phyloP scores from a whole-genome alignment of 1,139 yeast genomes.

The Taphrina confusa region DNA sequence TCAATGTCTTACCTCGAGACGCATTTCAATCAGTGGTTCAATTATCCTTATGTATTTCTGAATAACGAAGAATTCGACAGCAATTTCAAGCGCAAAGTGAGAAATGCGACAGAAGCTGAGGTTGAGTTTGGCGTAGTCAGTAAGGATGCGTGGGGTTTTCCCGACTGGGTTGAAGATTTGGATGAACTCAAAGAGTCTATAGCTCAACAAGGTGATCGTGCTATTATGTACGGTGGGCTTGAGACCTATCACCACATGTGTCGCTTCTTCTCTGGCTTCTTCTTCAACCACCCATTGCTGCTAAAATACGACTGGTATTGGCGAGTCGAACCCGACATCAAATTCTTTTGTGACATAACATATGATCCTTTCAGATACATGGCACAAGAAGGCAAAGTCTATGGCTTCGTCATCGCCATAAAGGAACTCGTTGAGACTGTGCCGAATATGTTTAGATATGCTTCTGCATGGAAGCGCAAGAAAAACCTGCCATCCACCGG shows the following conservation, averaged over 20 bases:
- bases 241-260: conserved; percentile 72
- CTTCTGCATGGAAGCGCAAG: conserved; percentile 61
- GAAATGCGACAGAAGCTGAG: conserved; percentile 56
- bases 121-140: conserved; percentile 66
- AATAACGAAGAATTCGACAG: conserved; percentile 73
- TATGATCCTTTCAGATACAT: conserved; percentile 87
- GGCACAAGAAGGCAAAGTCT: conserved; percentile 67
- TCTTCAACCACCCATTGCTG: conserved; percentile 70
- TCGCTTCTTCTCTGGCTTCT: conserved; percentile 74
- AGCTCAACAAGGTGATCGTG: conserved; percentile 73
- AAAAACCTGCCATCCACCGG: conserved; percentile 54
- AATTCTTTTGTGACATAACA: conserved; percentile 83
- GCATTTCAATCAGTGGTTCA: conserved; percentile 86
- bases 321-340: conserved; percentile 91
- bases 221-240: conserved; percentile 76
- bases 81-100: conserved; percentile 59
- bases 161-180: conserved; percentile 46
- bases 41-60: conserved; percentile 84
- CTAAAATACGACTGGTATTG: conserved; percentile 80
- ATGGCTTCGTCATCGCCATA: conserved; percentile 79
- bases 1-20: conserved; percentile 74
- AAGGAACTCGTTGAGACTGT: conserved; percentile 75
- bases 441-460: conserved; percentile 74
- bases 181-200: conserved; percentile 56
- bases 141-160: conserved; percentile 60